Conservation (phyloP, 2,329 filamentous ascomycete species). For the Passalora sequoiae region DNA sequence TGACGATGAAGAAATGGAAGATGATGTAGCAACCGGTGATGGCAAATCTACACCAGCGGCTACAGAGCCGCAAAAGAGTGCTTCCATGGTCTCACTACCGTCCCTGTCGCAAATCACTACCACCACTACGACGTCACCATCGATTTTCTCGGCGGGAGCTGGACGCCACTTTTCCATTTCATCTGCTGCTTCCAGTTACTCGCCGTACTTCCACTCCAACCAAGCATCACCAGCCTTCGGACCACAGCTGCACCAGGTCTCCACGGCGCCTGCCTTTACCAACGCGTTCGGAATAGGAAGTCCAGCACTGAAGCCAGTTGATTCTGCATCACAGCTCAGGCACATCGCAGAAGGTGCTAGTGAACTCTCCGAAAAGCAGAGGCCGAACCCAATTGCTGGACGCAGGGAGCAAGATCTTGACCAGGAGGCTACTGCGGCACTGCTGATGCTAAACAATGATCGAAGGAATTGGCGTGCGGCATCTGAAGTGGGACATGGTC, state of each 20-base stretch:
- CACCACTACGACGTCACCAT: slow-evolving; percentile 37
- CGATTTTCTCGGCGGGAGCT: slow-evolving; percentile 25
- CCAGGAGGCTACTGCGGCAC: slow-evolving; percentile 76
- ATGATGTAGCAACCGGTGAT: slow-evolving; percentile 8
- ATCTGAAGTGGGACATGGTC: slow-evolving; percentile 13
- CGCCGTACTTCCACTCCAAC: slow-evolving; percentile 40
- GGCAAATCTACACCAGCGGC: slow-evolving; percentile 33
- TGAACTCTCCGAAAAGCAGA: slow-evolving; percentile 26
- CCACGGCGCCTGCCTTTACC: slow-evolving; percentile 17
- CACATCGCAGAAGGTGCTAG: slow-evolving; percentile 27
- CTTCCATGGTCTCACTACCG: slow-evolving; percentile 36
- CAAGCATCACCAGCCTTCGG: slow-evolving; percentile 57
- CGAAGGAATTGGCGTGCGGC: slow-evolving; percentile 49
- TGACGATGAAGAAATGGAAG: slow-evolving; percentile 59
- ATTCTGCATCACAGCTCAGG: slow-evolving; percentile 34
- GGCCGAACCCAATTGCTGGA: slow-evolving; percentile 11
- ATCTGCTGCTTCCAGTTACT: slow-evolving; percentile 36
- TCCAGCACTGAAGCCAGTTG: slow-evolving; percentile 52
- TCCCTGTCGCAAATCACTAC: slow-evolving; percentile 35
- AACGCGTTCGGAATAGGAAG: slow-evolving; percentile 29
- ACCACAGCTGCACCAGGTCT: slow-evolving; percentile 36
- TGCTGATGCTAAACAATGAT: slow-evolving; percentile 83
- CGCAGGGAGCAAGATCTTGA: slow-evolving; percentile 38
- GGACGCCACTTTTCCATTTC: slow-evolving; percentile 37
- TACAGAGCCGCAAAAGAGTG: slow-evolving; percentile 16